phyloP scores from a whole-genome alignment of 108 stramenopile species.

The Cyclotella cryptica region DNA sequence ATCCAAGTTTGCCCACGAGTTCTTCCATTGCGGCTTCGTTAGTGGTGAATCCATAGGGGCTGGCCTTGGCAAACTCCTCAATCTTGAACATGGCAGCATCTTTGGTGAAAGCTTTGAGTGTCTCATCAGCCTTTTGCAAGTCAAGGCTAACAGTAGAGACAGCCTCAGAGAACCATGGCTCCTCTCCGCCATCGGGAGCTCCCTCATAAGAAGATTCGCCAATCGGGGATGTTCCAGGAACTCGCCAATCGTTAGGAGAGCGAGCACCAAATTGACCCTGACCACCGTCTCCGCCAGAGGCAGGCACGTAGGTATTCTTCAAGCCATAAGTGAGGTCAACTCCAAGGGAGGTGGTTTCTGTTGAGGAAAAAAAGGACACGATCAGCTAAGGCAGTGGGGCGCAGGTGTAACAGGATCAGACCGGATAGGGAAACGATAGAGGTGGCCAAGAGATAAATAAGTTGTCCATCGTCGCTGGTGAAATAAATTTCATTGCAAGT shows the following conservation, averaged over 20 bases:
- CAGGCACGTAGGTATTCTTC: slow-evolving; percentile 87
- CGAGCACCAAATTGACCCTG: slow-evolving; percentile 92
- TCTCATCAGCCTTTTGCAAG: slow-evolving; percentile 85
- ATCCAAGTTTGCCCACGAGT: slow-evolving; percentile 83
- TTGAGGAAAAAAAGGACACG: background rate
- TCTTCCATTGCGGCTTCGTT: slow-evolving; percentile 72
- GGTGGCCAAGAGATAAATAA: too few species aligned
- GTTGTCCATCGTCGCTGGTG: too few species aligned
- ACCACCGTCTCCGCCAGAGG: slow-evolving; percentile 80
- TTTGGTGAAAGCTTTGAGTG: slow-evolving; percentile 92
- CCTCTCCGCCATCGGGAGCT: slow-evolving; percentile 89
- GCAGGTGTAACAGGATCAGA: background rate
- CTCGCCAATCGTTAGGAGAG: slow-evolving; percentile 90
- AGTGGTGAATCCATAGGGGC: slow-evolving; percentile 64
- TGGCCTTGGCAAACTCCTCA: slow-evolving; percentile 75
- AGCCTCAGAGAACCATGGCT: slow-evolving; percentile 94
- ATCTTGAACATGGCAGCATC: slow-evolving; percentile 91
- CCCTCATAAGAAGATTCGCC: slow-evolving; percentile 83
- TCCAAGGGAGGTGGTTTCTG: slow-evolving; percentile 50
- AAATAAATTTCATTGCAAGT: background rate
- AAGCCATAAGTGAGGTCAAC: slow-evolving; percentile 85
- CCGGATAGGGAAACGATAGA: background rate
- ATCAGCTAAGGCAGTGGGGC: background rate
- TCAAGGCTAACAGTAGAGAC: slow-evolving; percentile 90
- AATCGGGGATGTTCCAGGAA: slow-evolving; percentile 88